Percentiles rank a stretch among this genome's conserved stretches.
Conservation (phyloP, 2,329 filamentous ascomycete species). For the Domatiomyces catenatus region DNA sequence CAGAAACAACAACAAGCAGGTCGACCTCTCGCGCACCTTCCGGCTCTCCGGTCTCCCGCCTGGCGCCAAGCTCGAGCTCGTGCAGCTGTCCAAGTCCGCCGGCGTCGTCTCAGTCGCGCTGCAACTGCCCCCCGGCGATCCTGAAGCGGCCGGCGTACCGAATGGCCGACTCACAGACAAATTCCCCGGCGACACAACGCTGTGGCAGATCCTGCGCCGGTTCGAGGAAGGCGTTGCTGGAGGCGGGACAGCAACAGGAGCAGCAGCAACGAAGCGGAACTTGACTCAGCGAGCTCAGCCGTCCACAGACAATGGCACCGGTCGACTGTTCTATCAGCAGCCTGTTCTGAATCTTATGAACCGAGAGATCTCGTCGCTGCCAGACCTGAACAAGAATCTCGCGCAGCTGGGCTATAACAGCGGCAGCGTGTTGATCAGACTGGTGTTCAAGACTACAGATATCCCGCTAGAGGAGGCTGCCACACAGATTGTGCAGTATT, state of each 20-base stretch:
- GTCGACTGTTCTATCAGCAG: slow-evolving; percentile 74
- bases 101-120: slow-evolving; percentile 79
- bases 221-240: slow-evolving; percentile 66
- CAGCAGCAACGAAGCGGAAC: slow-evolving; percentile 48
- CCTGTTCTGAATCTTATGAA: slow-evolving; percentile 75
- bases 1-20: slow-evolving; percentile 66
- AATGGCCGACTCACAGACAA: slow-evolving; percentile 63
- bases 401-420: slow-evolving; percentile 75
- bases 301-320: slow-evolving; percentile 44
- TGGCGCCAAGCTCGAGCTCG: slow-evolving; percentile 84
- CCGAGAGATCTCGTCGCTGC: slow-evolving; percentile 59
- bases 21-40: slow-evolving; percentile 75
- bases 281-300: slow-evolving; percentile 73
- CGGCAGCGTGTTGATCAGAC: slow-evolving; percentile 61
- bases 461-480: slow-evolving; percentile 74
- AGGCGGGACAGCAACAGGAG: slow-evolving; percentile 32
- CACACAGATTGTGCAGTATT: slow-evolving; percentile 57
- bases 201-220: slow-evolving; percentile 81
- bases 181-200: slow-evolving; percentile 69
- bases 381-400: slow-evolving; percentile 76
- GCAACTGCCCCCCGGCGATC: slow-evolving; percentile 50
- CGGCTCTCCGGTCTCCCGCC: slow-evolving; percentile 66
- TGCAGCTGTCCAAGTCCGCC: slow-evolving; percentile 71
- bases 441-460: slow-evolving; percentile 62
- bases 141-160: slow-evolving; percentile 47